A percentile compares a stretch with the other conserved stretches of the same genome.
Evolutionary conservation across 257 asterid species (phyloP).

Genomic region (Solanum chmielewskii): DNA sequence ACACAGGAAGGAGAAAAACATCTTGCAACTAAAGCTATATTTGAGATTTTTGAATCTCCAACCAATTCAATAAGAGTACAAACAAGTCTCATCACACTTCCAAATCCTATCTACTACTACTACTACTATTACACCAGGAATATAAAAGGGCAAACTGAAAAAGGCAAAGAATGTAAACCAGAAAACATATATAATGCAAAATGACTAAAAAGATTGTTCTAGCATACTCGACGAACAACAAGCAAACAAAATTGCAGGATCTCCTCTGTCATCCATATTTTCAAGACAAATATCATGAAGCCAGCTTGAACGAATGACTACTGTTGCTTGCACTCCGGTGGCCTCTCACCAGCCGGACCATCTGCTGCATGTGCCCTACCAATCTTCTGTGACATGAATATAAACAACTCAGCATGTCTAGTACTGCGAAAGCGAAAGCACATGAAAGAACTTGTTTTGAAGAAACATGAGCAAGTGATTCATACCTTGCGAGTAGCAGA

Average conservation of each 20-base stretch:
- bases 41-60: background rate
- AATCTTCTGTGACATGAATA: constrained; percentile 30
- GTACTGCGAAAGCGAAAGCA: background rate
- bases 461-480: background rate
- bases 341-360: constrained; percentile 69
- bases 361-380: constrained; percentile 44
- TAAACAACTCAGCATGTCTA: background rate
- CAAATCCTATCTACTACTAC: background rate
- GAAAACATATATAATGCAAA: background rate
- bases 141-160: background rate
- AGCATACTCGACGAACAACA: background rate
- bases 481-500: constrained; percentile 11
- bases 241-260: background rate
- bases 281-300: background rate
- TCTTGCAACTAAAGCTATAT: background rate
- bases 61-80: background rate
- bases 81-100: background rate
- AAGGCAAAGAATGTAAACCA: background rate
- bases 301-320: constrained; percentile 1
- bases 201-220: background rate
- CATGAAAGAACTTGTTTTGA: background rate
- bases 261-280: background rate
- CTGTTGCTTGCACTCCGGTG: constrained; percentile 90
- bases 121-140: background rate
- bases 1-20: background rate